Percentiles rank a stretch among this genome's conserved stretches.
Evolutionary conservation across 768 basidiomycete genomes (phyloP).

Genomic region (Leccinum subgranulosum): DNA sequence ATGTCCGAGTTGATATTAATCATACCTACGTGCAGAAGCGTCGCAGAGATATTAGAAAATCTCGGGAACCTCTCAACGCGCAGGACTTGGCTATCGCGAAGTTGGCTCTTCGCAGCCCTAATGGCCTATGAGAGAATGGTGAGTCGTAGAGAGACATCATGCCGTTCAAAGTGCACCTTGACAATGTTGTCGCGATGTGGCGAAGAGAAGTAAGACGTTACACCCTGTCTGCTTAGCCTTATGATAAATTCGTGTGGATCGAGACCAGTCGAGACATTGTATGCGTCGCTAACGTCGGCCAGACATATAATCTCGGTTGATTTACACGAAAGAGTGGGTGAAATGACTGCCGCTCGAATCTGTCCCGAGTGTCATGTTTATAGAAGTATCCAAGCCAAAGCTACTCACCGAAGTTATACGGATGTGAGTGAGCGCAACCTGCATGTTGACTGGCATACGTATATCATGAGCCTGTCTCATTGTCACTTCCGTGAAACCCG

Average conservation of each 20-base stretch:
- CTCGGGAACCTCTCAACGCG: constrained; percentile 66
- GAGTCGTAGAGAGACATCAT: background rate
- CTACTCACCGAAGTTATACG: constrained; percentile 69
- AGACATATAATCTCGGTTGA: constrained; percentile 81
- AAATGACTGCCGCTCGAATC: constrained; percentile 71
- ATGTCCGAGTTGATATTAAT: constrained; percentile 72
- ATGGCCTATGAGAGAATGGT: constrained; percentile 48
- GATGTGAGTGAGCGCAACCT: constrained; percentile 66
- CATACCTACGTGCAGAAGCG: constrained; percentile 83
- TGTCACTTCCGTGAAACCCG: constrained; percentile 57
- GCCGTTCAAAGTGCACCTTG: constrained; percentile 44
- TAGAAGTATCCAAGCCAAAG: background rate
- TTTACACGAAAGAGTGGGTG: constrained; percentile 64
- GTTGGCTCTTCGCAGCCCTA: constrained; percentile 68
- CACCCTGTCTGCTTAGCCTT: constrained; percentile 64
- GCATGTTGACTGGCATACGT: constrained; percentile 68
- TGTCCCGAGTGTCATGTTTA: constrained; percentile 25
- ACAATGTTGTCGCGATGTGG: constrained; percentile 66
- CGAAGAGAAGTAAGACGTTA: constrained; percentile 76
- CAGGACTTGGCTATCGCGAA: constrained; percentile 52
- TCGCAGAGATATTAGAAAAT: constrained; percentile 82
- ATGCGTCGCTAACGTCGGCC: constrained; percentile 81
- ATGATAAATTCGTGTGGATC: constrained; percentile 82
- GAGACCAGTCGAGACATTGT: constrained; percentile 74
- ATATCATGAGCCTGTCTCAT: constrained; percentile 65